phyloP scores from a whole-genome alignment of 805 yeast species.

The Kodamaea kakaduensis region DNA sequence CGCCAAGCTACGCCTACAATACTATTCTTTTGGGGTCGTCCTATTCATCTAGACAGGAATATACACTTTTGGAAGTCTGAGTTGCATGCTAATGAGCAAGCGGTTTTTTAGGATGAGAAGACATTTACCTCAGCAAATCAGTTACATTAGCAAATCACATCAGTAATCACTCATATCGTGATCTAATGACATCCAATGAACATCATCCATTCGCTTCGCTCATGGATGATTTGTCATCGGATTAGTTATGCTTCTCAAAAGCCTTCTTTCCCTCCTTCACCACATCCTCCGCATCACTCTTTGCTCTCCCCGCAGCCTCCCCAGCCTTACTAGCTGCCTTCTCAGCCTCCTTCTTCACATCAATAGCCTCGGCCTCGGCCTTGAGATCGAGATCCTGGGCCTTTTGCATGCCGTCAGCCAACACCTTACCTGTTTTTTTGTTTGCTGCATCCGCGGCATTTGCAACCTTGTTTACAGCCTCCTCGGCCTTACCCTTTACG shows the following conservation, averaged over 20 bases:
- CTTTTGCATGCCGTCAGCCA: constrained; percentile 37
- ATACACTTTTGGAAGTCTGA: too few relatives aligned
- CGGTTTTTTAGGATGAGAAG: too few relatives aligned
- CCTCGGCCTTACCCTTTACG: constrained; percentile 13
- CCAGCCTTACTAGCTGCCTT: constrained; percentile 30
- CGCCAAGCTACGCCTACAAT: too few relatives aligned
- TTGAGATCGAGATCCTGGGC: constrained; percentile 25
- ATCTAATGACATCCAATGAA: constrained; percentile 39
- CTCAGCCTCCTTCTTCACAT: constrained; percentile 22
- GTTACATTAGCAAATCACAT: too few relatives aligned
- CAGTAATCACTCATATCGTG: constrained; percentile 25
- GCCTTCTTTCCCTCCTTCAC: constrained; percentile 11
- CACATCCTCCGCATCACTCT: constrained; percentile 8
- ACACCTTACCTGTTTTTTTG: constrained; percentile 37
- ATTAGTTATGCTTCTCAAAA: not conserved
- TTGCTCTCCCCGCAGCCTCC: constrained; percentile 16
- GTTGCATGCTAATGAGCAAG: too few relatives aligned
- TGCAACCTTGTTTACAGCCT: constrained; percentile 24
- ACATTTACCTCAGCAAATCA: too few relatives aligned
- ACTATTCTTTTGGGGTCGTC: too few relatives aligned
- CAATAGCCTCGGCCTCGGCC: constrained; percentile 35
- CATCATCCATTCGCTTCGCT: constrained; percentile 15
- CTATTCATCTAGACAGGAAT: too few relatives aligned
- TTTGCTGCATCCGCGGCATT: constrained; percentile 23
- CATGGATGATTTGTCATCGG: not conserved